phyloP scores from a whole-genome alignment of 768 basidiomycete species.

The Inosperma sp. region DNA sequence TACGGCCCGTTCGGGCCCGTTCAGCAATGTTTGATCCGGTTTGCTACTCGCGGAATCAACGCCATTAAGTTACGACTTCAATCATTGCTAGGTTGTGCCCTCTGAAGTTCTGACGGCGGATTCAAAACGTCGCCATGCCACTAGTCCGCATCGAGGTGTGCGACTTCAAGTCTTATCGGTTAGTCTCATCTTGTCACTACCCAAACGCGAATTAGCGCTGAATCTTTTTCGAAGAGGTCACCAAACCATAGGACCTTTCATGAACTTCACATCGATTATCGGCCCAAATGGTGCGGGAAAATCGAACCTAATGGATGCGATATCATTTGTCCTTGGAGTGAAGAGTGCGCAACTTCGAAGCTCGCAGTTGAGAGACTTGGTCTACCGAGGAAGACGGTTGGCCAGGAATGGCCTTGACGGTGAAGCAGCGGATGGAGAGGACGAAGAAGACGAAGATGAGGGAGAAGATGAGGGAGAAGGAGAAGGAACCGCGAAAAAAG shows the following conservation, averaged over 20 bases:
- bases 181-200: slow-evolving; percentile 10
- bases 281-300: slow-evolving; percentile 99
- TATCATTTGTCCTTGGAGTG: slow-evolving; percentile 96
- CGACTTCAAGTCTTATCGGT: slow-evolving; percentile 97
- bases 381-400: slow-evolving; percentile 83
- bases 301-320: slow-evolving; percentile 99
- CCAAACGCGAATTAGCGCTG: background rate
- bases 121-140: no score
- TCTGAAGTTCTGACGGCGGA: no score
- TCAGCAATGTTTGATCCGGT: no score
- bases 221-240: slow-evolving; percentile 48
- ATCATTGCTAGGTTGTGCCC: no score
- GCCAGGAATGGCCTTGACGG: slow-evolving; percentile 45
- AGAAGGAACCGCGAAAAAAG: slow-evolving; percentile 84
- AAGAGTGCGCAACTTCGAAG: slow-evolving; percentile 91
- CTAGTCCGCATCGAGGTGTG: slow-evolving; percentile 82
- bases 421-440: slow-evolving; percentile 42
- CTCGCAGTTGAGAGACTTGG: slow-evolving; percentile 90
- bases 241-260: slow-evolving; percentile 87
- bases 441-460: slow-evolving; percentile 49
- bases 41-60: no score
- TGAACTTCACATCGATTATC: slow-evolving; percentile 91
- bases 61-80: no score
- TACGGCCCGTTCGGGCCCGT: no score
- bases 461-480: slow-evolving; percentile 51